Evolutionary conservation across 345 rosid species (phyloP), one percentile per base, ranked within the genome.

Genomic region (Excoecaria cochinchinensis): DNA sequence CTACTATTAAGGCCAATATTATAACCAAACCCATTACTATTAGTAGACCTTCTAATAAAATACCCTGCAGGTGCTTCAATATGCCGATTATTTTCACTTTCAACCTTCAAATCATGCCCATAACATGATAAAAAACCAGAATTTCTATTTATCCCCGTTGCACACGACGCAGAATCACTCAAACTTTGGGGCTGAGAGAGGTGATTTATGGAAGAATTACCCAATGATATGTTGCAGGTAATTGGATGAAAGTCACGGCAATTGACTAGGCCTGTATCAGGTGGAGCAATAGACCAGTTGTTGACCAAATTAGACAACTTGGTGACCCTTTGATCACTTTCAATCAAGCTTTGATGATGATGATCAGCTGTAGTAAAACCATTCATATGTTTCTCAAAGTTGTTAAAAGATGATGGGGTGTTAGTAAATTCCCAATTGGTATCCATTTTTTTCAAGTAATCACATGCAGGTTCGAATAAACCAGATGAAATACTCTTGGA

Each of bases 231-330:
- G 46, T 74, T 78, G 76, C 83, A 80, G 60, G 90, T 61, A 44
- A 78, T 69, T 53, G 83, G 78, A 68, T 79, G 82, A 7, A 83
- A 69, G 6, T 36, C 21, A 16, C 76, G 78, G 60, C 19, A 40
- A 42, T 64, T 78, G 38, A 73, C 70, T 67, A 85, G 74, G 76
- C 89, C 85, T 2, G 85, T 81, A 77, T 85, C 85, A 0, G 93
- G 92, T 8, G 92, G 93, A 2, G 92, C 93, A 61, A 91, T 89
- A 0, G 91, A 87, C 94, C 92, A 91, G 82, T 88, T 86, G 79
- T 83, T 84, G 69, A 88, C 92, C 57, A 85, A 81, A 73, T 84
- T 87, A 19, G 89, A 81, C 36, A 85, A 61, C 84, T 84, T 89
- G 70, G 82, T 83, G 17, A 88, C 52, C 71, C 91, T 80, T 74